Base-by-base conservation (phyloP, 257 asterid genomes). In the Anisodus tanguticus region DNA sequence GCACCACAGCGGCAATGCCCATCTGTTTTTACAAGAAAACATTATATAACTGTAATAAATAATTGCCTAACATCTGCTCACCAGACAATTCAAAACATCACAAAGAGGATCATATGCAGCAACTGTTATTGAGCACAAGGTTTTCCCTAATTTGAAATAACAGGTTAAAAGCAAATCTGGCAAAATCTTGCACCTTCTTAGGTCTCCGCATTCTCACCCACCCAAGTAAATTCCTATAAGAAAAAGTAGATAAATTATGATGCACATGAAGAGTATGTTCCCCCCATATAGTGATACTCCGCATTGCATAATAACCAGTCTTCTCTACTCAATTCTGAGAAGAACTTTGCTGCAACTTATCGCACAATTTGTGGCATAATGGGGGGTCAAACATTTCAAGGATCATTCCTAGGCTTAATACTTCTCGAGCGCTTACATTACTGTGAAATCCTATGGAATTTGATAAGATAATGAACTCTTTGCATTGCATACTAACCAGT, bases 1-100 rank as follows among this genome's bases (percentile, higher is more conserved):
- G 99, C 74, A 96, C 94, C 84, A 96, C 91, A 85, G 99, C 98
- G 89, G 99, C 99, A 87, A 96, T 67, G 68, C 99, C 99, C 99
- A 96, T 96, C 98, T 96, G 92, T 86, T 88, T 83, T 74, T 78
- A 86, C 83, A 88, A 85, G 53, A 79, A 55, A n/a, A 79, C 58
- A 80, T 84, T 82, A 81, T 86, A 85, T 12, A 84, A 64, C 76
- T 82, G 17, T 68, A 59, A 37, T 55, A 82, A 67, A 72, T 39
- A 80, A 69, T 85, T 64, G 31, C 59, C 83, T 15, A 51, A 76
- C 45, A 13, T 76, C 47, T 49, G 63, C 10, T 13, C 81, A 26
- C 12, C 45, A 19, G 4, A 74, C 55, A 51, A 76, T 51, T 13
- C 12, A 31, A 26, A 76, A 26, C 81, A 76, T 51, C 81, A 26